Evolutionary conservation across 768 basidiomycete species (phyloP).

Genomic region (Termitomyces bulborhizus): DNA sequence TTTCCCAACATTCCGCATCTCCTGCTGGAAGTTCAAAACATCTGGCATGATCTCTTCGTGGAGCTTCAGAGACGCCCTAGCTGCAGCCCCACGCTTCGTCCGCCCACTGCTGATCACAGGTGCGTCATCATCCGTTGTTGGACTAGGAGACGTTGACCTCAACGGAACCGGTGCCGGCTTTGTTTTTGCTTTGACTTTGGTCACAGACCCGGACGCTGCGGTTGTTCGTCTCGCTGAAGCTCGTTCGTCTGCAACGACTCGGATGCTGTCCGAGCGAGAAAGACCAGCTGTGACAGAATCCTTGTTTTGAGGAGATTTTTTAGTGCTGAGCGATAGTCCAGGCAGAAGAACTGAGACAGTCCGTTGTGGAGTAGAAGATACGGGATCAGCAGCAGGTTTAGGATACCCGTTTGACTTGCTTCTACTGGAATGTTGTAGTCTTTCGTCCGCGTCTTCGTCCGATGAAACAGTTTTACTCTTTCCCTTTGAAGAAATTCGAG

Average conservation of each 20-base stretch:
- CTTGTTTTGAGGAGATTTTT: slow-evolving; percentile 1
- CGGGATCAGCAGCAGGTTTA: not conserved
- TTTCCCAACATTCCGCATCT: slow-evolving; percentile 44
- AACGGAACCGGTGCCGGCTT: slow-evolving; percentile 1
- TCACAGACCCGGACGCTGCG: slow-evolving; percentile 4
- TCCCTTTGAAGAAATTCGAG: not conserved
- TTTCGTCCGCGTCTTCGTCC: slow-evolving; percentile 5
- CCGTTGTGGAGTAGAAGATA: slow-evolving; percentile 14
- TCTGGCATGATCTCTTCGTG: slow-evolving; percentile 74
- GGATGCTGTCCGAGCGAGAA: slow-evolving; percentile 21
- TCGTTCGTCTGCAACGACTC: slow-evolving; percentile 20
- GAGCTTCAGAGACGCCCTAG: slow-evolving; percentile 45
- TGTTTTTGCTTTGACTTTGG: slow-evolving; percentile 9
- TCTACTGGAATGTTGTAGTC: not conserved
- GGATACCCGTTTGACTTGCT: not conserved
- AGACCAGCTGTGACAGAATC: not conserved
- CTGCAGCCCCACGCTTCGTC: slow-evolving; percentile 35
- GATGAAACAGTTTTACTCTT: not conserved
- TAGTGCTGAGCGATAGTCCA: slow-evolving; percentile 9
- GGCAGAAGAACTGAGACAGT: slow-evolving; percentile 15
- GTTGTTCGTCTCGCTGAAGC: slow-evolving; percentile 10
- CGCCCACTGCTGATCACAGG: slow-evolving; percentile 11
- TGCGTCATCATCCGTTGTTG: slow-evolving; percentile 6
- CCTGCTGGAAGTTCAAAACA: slow-evolving; percentile 59
- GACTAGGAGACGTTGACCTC: slow-evolving; percentile 9